Conservation (phyloP, 306 rosid genomes). For the Cicer judaicum region DNA sequence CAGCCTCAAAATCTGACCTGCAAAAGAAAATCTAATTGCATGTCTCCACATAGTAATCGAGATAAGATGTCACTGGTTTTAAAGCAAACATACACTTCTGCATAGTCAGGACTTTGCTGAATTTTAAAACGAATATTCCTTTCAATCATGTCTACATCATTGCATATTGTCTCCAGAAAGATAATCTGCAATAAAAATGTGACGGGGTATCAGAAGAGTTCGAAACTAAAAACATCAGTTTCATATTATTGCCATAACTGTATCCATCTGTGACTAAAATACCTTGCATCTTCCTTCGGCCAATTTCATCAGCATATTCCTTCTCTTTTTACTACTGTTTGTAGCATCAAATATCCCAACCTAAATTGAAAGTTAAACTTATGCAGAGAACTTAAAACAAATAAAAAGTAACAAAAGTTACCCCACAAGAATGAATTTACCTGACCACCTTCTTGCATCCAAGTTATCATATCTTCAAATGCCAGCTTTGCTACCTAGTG, state of each 20-base stretch:
- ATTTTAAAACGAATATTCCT: conserved; percentile 95
- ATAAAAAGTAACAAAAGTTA: conserved; percentile 32
- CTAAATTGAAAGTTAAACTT: conserved; percentile 53
- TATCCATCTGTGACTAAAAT: conserved; percentile 42
- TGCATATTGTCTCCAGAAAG: conserved; percentile 96
- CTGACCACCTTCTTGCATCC: conserved; percentile 99
- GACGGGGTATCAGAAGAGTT: conserved; percentile 40
- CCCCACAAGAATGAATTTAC: conserved; percentile 57
- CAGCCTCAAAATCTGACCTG: conserved; percentile 96
- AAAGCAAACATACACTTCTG: conserved; percentile 75
- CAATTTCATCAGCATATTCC: conserved; percentile 93
- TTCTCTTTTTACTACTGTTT: conserved; percentile 80
- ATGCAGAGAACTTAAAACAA: conserved; percentile 37
- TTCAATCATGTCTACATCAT: conserved; percentile 90
- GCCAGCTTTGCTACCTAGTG: conserved; percentile 97
- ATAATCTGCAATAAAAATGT: conserved; percentile 69
- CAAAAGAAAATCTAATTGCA: conserved; percentile 48
- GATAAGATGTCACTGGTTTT: conserved; percentile 39
- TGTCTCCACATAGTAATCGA: conserved; percentile 29
- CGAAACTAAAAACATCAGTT: conserved; percentile 21
- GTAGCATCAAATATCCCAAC: conserved; percentile 99
- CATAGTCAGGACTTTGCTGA: conserved; percentile 98
- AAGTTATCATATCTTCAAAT: conserved; percentile 97
- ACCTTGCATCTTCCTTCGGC: conserved; percentile 99
- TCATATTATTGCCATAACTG: conserved; percentile 39